These are phyloP conservation scores for Lentinula raphanica DNA, from an alignment of 768 basidiomycete species.

Conservation along the genomic window DNA sequence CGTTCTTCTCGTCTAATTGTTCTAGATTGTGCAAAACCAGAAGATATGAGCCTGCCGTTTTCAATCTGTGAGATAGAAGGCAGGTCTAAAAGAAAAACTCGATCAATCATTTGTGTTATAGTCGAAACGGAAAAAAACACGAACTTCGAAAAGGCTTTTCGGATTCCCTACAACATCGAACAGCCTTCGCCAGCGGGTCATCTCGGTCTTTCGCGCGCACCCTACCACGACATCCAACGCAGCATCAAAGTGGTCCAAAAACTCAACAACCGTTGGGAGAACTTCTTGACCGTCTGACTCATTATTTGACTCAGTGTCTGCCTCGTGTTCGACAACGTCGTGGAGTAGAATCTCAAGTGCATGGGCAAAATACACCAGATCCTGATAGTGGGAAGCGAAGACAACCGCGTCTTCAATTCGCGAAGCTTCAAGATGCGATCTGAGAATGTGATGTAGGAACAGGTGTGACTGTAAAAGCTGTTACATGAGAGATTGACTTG, in stretches of 20 bases:
- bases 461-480: conserved; percentile 73
- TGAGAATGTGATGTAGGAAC: conserved; percentile 88
- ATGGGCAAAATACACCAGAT: conserved; percentile 89
- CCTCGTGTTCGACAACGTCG: conserved; percentile 85
- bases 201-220: conserved; percentile 94
- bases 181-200: conserved; percentile 82
- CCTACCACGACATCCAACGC: conserved; percentile 91
- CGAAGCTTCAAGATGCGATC: conserved; percentile 66
- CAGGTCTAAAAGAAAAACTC: conserved; percentile 56
- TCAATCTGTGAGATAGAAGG: conserved; percentile 62
- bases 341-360: conserved; percentile 93
- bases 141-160: conserved; percentile 84
- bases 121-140: neutral
- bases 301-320: conserved; percentile 28
- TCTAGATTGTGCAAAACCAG: conserved; percentile 92
- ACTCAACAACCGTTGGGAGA: conserved; percentile 72
- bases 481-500: neutral
- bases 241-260: conserved; percentile 91
- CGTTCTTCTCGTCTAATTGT: conserved; percentile 73
- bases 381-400: conserved; percentile 82
- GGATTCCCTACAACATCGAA: conserved; percentile 92
- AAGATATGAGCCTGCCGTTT: conserved; percentile 89
- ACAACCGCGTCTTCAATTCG: conserved; percentile 72
- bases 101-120: neutral
- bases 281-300: conserved; percentile 30